Percentiles rank a stretch among this genome's conserved stretches.
phyloP scores from a whole-genome alignment of 768 basidiomycete genomes.

The Pseudohyphozyma bogoriensis region DNA sequence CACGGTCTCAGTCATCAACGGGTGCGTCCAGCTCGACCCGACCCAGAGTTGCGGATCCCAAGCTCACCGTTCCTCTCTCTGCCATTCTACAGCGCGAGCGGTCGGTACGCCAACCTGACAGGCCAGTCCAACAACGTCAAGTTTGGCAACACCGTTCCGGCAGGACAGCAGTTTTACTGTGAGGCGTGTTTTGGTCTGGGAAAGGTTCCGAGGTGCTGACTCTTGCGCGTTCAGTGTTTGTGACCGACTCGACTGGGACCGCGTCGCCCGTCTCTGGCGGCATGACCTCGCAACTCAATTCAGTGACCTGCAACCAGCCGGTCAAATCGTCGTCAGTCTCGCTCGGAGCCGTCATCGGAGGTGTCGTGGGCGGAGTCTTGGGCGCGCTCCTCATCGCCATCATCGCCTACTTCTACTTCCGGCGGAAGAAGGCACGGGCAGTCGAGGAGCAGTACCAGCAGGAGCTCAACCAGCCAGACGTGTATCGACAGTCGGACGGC shows the following conservation, averaged over 20 bases:
- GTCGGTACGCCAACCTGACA: conserved; percentile 17
- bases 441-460: conserved; percentile 5
- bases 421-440: not conserved
- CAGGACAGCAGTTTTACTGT: conserved; percentile 16
- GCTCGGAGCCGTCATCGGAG: conserved; percentile 19
- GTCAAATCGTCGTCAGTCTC: not conserved
- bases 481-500: conserved; percentile 21
- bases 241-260: conserved; percentile 9
- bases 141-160: conserved; percentile 7
- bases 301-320: not conserved
- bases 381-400: conserved; percentile 7
- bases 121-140: not conserved
- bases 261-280: not conserved
- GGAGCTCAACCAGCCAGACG: conserved; percentile 7
- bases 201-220: too few species aligned
- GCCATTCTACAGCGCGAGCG: not conserved
- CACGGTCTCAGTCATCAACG: conserved; percentile 10
- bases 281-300: conserved; percentile 7
- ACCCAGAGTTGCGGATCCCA: not conserved
- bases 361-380: conserved; percentile 14
- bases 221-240: conserved; percentile 4
- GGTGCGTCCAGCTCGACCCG: not conserved
- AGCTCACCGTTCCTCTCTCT: not conserved
- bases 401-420: conserved; percentile 15
- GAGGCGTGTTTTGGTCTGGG: not conserved